Evolutionary conservation across 495 filamentous ascomycete genomes (phyloP), one percentile per base, ranked within the genome.

Genomic region (Tuber borchii): DNA sequence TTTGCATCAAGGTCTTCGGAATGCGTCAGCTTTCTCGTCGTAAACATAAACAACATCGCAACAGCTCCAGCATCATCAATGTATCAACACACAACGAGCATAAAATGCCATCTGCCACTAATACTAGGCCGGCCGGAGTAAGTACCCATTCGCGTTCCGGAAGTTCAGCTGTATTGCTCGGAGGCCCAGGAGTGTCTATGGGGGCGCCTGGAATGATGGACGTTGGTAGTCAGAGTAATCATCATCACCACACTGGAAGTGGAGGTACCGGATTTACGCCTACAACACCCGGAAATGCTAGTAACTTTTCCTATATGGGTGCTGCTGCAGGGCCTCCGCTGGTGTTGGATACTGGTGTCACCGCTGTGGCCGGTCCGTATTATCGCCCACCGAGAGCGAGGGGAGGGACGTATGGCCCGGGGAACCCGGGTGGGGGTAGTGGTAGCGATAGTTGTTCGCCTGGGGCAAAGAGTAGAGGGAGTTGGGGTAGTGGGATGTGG

Each of bases 21-120:
- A 93, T 93, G 89, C 92, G 95, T 31, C 95, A 98, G 84, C 87
- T 98, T 16, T 94, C 93, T 19, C 90, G 90, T 74, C 91, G 94
- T 65, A 83, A 82, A 70, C 77, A 80, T 56, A 79, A 80, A 31
- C 69, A 51, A 31, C 77, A 71, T 65, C 77, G 73, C 44, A 37
- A 71, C 65, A 45, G 76, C 31, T 77, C 78, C n/a, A 79, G 71
- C 45, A 78, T 79, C 44, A 79, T 79, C 73, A 43, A 73, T 42
- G 46, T 43, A n/a, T 61, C 65, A 34, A 45, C 71, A n/a, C 75
- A 76, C 31, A 77, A 79, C 22, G 77, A 82, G 40, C 80, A 74
- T 71, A 79, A 73, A 48, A 73, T 71, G 17, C 44, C 74, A 19
- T 68, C 46, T 9, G 73, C 75, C 70, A 22, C 39, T 39, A 48